phyloP scores from a whole-genome alignment of 805 yeast species.

The Starmera pachycereana region DNA sequence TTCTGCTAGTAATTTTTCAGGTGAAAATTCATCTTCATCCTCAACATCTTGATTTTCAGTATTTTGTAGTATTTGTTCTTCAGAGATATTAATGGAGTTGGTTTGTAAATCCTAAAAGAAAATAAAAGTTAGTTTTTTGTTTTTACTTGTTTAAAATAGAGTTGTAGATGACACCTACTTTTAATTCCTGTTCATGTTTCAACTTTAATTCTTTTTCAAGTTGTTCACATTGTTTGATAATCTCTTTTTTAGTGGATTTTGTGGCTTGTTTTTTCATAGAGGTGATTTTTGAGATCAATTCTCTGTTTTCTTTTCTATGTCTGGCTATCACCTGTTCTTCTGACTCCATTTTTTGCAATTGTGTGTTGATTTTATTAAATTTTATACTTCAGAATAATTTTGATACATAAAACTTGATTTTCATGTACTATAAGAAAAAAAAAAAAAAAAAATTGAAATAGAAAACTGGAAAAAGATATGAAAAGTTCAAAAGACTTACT shows the following conservation, averaged over 20 bases:
- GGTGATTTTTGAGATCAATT: slow-evolving; percentile 56
- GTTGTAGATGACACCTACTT: slow-evolving; percentile 2
- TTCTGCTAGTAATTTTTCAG: slow-evolving; percentile 58
- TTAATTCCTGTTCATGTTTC: slow-evolving; percentile 46
- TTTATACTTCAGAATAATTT: too few species aligned
- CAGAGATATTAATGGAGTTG: slow-evolving; percentile 1
- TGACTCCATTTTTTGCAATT: slow-evolving; percentile 26
- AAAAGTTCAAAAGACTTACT: too few species aligned
- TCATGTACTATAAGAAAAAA: too few species aligned
- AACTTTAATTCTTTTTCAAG: slow-evolving; percentile 45
- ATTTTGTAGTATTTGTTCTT: slow-evolving; percentile 2
- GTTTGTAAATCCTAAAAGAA: neutral
- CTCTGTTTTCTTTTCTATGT: slow-evolving; percentile 62
- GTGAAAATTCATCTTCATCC: slow-evolving; percentile 43
- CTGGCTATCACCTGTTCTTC: slow-evolving; percentile 43
- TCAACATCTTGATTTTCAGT: slow-evolving; percentile 18
- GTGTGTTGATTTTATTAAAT: too few species aligned
- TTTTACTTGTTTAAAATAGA: too few species aligned
- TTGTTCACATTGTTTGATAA: slow-evolving; percentile 45
- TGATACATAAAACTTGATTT: too few species aligned
- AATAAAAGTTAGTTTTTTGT: neutral
- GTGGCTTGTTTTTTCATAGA: slow-evolving; percentile 77
- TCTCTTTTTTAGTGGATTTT: slow-evolving; percentile 65
- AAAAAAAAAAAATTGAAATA: too few species aligned
- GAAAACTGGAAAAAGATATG: too few species aligned